Percentiles rank a stretch among this genome's conserved stretches.
Conservation (phyloP, 2,329 filamentous ascomycete genomes). For the Diplocarpon mali region DNA sequence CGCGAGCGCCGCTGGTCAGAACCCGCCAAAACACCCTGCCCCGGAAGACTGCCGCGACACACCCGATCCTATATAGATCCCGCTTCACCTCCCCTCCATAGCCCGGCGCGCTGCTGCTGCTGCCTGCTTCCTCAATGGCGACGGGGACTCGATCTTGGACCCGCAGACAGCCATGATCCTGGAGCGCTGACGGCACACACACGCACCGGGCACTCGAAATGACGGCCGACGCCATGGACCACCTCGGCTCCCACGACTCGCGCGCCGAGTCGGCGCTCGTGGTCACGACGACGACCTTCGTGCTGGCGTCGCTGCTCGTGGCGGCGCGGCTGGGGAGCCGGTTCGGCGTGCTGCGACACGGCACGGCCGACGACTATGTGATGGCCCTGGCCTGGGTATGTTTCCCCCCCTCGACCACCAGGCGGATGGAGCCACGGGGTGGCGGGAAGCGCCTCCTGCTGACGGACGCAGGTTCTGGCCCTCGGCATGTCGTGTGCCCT, state of each 20-base stretch:
- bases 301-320: constrained; percentile 64
- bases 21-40: too few relatives aligned
- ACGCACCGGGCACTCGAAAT: too few relatives aligned
- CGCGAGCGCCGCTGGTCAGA: too few relatives aligned
- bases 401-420: background rate
- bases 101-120: too few relatives aligned
- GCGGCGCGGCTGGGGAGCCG: constrained; percentile 62
- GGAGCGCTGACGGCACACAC: too few relatives aligned
- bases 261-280: constrained; percentile 50
- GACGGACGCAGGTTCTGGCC: constrained; percentile 36
- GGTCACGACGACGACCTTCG: constrained; percentile 59
- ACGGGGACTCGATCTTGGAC: constrained; percentile 4
- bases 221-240: constrained; percentile 1
- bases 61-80: too few relatives aligned
- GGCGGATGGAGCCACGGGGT: too few relatives aligned
- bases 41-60: too few relatives aligned
- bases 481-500: constrained; percentile 59
- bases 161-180: constrained; percentile 11
- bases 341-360: constrained; percentile 57
- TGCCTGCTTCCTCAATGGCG: constrained; percentile 2
- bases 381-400: constrained; percentile 67
- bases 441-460: constrained; percentile 1
- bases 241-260: constrained; percentile 4
- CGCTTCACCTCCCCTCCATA: too few relatives aligned
- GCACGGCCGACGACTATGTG: constrained; percentile 69